Evolutionary conservation across 129 eudicot species (phyloP).

Genomic region (Chrysanthemum makinoi): DNA sequence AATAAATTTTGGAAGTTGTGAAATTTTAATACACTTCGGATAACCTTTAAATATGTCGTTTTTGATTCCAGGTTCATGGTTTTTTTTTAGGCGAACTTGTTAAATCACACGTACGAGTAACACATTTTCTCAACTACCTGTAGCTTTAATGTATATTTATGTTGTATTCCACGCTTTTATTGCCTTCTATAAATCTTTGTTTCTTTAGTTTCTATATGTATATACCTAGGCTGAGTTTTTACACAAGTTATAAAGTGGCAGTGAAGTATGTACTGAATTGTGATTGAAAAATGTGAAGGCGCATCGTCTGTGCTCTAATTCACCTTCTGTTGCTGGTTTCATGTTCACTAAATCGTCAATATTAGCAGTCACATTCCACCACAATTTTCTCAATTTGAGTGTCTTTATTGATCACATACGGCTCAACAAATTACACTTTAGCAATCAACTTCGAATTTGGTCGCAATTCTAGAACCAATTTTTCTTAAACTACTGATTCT

Average conservation of each 20-base stretch:
- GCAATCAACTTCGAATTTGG: too few species aligned
- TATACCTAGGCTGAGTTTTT: background rate
- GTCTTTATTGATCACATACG: too few species aligned
- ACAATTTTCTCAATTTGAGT: too few species aligned
- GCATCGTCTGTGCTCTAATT: too few species aligned
- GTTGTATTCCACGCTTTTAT: background rate
- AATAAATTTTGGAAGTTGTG: slow-evolving; percentile 10
- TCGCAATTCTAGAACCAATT: too few species aligned
- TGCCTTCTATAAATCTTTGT: background rate
- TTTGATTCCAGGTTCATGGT: slow-evolving; percentile 22
- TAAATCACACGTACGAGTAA: background rate
- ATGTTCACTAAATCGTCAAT: too few species aligned
- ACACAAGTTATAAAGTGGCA: background rate
- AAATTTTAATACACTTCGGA: background rate
- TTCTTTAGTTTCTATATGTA: slow-evolving; percentile 9
- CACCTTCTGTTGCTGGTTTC: too few species aligned
- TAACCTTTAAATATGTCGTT: background rate
- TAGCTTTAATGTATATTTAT: background rate
- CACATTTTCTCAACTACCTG: background rate
- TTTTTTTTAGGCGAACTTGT: slow-evolving; percentile 12
- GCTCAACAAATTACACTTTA: too few species aligned
- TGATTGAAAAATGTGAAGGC: background rate
- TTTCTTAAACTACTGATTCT: too few species aligned
- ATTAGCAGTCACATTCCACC: too few species aligned
- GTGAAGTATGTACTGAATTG: slow-evolving; percentile 7